phyloP scores from a whole-genome alignment of 495 filamentous ascomycete genomes.

The Tuber microsphaerosporum region DNA sequence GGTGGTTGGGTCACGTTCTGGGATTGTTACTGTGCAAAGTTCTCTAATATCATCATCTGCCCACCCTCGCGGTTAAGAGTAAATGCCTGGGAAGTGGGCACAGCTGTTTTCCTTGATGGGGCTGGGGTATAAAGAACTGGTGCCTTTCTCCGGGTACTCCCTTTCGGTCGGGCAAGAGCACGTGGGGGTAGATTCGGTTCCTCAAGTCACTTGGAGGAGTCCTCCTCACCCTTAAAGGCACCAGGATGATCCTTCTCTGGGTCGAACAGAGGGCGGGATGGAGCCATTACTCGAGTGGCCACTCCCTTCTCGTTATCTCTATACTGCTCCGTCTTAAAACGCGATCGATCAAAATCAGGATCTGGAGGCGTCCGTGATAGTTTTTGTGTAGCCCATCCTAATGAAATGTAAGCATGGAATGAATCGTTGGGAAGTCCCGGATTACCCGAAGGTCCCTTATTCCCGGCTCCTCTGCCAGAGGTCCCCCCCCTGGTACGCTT shows the following conservation, averaged over 20 bases:
- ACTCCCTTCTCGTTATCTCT: conserved; percentile 18
- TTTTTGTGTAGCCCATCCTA: background rate
- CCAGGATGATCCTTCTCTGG: conserved; percentile 25
- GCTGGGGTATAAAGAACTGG: background rate
- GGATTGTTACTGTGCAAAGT: conserved; percentile 15
- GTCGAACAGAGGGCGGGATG: conserved; percentile 25
- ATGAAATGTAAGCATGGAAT: background rate
- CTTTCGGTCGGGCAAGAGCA: conserved; percentile 9
- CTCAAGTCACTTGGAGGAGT: conserved; percentile 24
- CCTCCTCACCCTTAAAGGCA: conserved; percentile 21
- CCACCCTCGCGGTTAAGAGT: conserved; percentile 20
- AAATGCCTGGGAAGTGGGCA: background rate
- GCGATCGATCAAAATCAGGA: conserved; percentile 32
- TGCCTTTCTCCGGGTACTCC: conserved; percentile 5
- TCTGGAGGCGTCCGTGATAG: conserved; percentile 1
- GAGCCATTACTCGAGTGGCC: conserved; percentile 8
- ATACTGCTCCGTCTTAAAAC: conserved; percentile 22
- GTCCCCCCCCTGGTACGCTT: background rate
- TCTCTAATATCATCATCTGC: conserved; percentile 27
- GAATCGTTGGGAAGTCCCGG: background rate
- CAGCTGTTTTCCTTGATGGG: background rate
- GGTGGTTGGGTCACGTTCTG: conserved; percentile 8
- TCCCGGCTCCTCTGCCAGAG: background rate
- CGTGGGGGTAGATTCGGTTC: conserved; percentile 4
- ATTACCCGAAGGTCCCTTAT: background rate